These are phyloP conservation scores for Leccinum griseonigrum DNA, from an alignment of 1,284 basidiomycete species.

Conservation along the genomic window DNA sequence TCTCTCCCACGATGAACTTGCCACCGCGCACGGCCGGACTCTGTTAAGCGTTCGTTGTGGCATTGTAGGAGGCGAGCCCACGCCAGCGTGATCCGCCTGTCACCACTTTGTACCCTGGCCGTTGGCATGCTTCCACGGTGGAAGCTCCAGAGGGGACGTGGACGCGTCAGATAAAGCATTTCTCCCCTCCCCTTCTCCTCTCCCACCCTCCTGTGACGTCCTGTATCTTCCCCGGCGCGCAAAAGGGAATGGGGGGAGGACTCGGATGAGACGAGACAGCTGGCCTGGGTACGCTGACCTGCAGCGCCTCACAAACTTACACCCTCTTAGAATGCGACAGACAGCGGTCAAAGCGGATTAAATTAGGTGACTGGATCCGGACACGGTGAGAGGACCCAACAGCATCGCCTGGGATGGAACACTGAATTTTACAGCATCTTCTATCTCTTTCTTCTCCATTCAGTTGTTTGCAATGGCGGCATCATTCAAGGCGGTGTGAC, in stretches of 20 bases:
- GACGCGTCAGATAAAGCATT: neutral
- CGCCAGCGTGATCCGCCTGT: neutral
- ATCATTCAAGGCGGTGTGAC: neutral
- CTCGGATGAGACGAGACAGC: neutral
- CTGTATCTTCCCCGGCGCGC: neutral
- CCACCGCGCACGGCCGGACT: neutral
- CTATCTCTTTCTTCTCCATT: neutral
- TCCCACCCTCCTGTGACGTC: no score
- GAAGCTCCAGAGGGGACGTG: neutral
- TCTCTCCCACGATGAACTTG: neutral
- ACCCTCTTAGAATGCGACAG: neutral
- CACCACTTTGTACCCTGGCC: no score
- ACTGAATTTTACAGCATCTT: neutral
- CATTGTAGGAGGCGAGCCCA: neutral
- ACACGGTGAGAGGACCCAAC: neutral
- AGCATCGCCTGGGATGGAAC: neutral
- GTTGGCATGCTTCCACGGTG: slow-evolving; percentile 6
- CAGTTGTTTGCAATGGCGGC: neutral
- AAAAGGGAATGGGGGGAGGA: neutral
- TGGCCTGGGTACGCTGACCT: neutral
- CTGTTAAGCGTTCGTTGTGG: neutral
- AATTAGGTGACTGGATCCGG: neutral
- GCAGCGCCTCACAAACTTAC: neutral
- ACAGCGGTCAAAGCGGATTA: neutral
- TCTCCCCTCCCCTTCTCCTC: neutral